Base-by-base conservation (phyloP, 2,329 filamentous ascomycete species). In the Hypoxylon sp. region DNA sequence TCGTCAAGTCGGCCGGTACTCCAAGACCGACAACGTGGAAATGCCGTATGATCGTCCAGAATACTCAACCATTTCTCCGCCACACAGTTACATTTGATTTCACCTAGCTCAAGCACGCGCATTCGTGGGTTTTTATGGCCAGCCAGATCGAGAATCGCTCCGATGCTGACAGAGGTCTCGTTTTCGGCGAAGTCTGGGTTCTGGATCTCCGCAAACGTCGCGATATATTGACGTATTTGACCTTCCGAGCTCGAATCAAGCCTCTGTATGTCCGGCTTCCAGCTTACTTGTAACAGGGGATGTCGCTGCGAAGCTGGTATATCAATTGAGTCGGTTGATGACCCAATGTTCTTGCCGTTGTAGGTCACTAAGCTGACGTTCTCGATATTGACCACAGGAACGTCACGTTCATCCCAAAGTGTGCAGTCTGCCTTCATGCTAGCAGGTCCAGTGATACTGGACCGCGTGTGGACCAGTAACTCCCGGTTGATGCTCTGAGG, bases 61-160 rank as follows among this genome's bases (percentile, higher is more conserved):
- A 67, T 4, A 1, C 6, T 16, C 1, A 36, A 28, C 52, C 48
- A 66, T 6, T 53, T 2, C 6, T 67, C 22, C 1, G 50, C n/a
- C 26, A 55, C 67, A 18, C 22, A 62, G 1, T 22, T 24, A 12
- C 20, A 42, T 1, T 42, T 50, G 1, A 20, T 44, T 14, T 33
- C 30, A 4, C 55, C 56, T 2, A 70, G 32, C 42, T 71, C 67
- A 7, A 71, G 40, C 0, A 72, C 68, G 6, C 56, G 53, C 57
- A 72, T 68, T 0, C 44, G 18, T 2, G 70, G 70, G 1, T 28
- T 69, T 40, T 67, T 71, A 42, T 72, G 68, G 0, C 63, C 67
- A 1, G 30, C 46, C 0, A 72, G 55, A 18, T 68, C 66, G 0
- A 70, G 12, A 0, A 70, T 12, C 0, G 20, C 53, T 1, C 59